phyloP scores from a whole-genome alignment of 192 early-diverging fungal species.

The Podila epicladia region DNA sequence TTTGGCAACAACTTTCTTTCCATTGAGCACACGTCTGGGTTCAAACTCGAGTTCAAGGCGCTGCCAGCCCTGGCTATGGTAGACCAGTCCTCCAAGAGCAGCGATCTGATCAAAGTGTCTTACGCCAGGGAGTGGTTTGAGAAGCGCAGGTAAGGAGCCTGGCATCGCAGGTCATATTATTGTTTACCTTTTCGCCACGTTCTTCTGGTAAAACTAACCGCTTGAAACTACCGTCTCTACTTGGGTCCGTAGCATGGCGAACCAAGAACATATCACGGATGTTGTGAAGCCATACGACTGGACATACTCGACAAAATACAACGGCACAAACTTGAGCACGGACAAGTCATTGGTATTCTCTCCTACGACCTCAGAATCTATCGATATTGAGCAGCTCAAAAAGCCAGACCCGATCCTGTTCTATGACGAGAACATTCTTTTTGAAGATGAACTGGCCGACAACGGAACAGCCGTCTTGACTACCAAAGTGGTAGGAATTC shows the following conservation, averaged over 20 bases:
- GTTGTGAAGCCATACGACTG: conserved; percentile 97
- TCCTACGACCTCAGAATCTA: conserved; percentile 48
- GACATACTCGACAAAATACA: conserved; percentile 92
- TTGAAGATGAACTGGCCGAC: conserved; percentile 97
- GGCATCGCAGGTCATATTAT: not conserved
- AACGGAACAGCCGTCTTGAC: conserved; percentile 88
- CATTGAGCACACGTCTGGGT: conserved; percentile 63
- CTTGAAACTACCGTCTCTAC: not conserved
- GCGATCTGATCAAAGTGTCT: conserved; percentile 84
- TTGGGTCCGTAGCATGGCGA: conserved; percentile 47
- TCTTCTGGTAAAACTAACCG: no score
- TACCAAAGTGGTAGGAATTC: conserved; percentile 77
- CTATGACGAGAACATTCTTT: conserved; percentile 94
- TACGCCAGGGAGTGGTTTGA: conserved; percentile 86
- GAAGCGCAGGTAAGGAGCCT: conserved; percentile 67
- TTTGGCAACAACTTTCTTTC: conserved; percentile 90
- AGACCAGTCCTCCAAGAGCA: conserved; percentile 71
- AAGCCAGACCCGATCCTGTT: conserved; percentile 88
- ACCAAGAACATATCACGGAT: conserved; percentile 77
- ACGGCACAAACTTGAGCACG: conserved; percentile 60
- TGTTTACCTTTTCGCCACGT: not conserved
- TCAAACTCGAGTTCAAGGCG: conserved; percentile 69
- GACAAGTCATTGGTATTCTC: conserved; percentile 11
- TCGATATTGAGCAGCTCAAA: conserved; percentile 84
- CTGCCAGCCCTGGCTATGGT: conserved; percentile 80